Percentiles rank a stretch among this genome's conserved stretches.
phyloP scores from a whole-genome alignment of 2,329 filamentous ascomycete species.

The Fusarium sp. region DNA sequence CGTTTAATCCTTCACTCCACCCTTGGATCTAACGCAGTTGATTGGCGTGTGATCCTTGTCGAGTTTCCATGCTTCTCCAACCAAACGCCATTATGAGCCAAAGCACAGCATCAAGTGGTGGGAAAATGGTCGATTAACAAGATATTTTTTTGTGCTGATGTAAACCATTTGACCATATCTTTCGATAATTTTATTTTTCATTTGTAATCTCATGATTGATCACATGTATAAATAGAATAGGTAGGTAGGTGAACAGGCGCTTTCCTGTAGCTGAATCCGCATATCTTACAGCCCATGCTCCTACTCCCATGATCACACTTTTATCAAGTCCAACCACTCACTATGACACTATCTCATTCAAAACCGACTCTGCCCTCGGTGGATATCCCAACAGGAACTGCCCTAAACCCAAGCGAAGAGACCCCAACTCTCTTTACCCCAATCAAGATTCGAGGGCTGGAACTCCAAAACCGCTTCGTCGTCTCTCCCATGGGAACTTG shows the following conservation, averaged over 20 bases:
- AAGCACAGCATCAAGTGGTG: background rate
- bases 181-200: background rate
- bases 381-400: background rate
- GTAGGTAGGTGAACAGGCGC: background rate
- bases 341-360: background rate
- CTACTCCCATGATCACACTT: background rate
- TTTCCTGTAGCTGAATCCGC: background rate
- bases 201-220: background rate
- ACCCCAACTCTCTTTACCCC: constrained; percentile 67
- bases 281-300: background rate
- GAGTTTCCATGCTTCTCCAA: background rate
- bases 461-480: constrained; percentile 66
- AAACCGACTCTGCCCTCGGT: background rate
- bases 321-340: background rate
- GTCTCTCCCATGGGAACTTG: constrained; percentile 72
- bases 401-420: background rate
- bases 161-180: background rate
- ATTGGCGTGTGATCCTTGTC: background rate
- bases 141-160: background rate
- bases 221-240: background rate
- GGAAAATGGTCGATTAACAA: background rate
- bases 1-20: background rate
- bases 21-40: background rate
- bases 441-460: constrained; percentile 63
- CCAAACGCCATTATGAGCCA: background rate